Evolutionary conservation across 495 filamentous ascomycete genomes (phyloP).

Genomic region (Neurospora sp.): DNA sequence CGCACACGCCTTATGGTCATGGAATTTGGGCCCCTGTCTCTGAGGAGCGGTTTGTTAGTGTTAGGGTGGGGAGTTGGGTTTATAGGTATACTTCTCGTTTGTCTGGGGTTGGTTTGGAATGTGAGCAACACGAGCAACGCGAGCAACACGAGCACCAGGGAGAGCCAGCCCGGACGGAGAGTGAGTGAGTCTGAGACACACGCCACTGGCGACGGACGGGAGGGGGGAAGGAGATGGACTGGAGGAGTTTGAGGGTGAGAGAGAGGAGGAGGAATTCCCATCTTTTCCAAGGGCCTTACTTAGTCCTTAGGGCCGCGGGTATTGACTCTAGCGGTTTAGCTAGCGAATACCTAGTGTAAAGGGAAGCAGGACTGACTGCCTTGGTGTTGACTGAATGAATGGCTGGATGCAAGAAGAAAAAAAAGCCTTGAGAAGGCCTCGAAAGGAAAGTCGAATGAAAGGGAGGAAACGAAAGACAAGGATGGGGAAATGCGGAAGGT

Average conservation of each 20-base stretch:
- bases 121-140: background rate
- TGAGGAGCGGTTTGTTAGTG: no score
- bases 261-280: background rate
- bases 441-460: no score
- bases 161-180: no score
- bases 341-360: background rate
- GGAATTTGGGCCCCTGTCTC: no score
- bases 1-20: no score
- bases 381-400: no score
- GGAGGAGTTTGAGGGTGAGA: background rate
- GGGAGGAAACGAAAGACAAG: background rate
- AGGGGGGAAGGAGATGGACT: background rate
- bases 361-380: background rate
- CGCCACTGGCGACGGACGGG: background rate
- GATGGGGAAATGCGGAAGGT: background rate
- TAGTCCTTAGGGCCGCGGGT: background rate
- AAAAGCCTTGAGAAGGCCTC: no score
- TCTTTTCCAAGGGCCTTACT: background rate
- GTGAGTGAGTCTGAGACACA: background rate
- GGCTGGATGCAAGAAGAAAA: no score
- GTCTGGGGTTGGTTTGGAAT: no score
- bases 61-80: background rate
- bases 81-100: background rate
- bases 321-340: background rate
- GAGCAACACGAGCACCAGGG: background rate